Conservation (phyloP, 441 rosid genomes). For the Erysimum cheiri region DNA sequence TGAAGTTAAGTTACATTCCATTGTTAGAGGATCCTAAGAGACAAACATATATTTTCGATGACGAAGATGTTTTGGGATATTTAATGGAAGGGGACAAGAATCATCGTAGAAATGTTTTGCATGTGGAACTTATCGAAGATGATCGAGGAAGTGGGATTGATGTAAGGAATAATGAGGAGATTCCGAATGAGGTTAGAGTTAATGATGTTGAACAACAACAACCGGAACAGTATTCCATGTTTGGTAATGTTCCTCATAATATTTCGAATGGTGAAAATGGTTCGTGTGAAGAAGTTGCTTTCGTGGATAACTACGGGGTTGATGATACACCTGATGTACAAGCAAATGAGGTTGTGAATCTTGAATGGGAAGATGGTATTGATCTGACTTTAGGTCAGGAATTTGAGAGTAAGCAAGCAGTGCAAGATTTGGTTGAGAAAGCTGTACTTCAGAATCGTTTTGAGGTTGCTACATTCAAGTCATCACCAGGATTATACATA, state of each 20-base stretch:
- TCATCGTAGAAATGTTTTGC: background rate
- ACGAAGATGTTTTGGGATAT: slow-evolving; percentile 8
- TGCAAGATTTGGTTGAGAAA: background rate
- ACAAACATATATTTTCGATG: background rate
- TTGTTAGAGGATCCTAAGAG: background rate
- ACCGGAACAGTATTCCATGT: background rate
- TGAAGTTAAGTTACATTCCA: background rate
- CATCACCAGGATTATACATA: background rate
- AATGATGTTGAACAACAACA: background rate
- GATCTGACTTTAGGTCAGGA: background rate
- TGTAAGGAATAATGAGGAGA: background rate
- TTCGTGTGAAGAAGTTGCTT: background rate
- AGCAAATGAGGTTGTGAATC: background rate
- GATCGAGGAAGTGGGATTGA: background rate
- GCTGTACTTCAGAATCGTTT: background rate
- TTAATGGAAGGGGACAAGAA: background rate
- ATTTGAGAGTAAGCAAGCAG: background rate
- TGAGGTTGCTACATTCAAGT: background rate
- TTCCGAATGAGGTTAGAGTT: background rate
- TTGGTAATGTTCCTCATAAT: background rate
- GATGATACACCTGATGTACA: background rate
- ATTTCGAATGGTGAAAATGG: background rate
- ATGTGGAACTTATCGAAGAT: background rate
- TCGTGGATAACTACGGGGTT: background rate
- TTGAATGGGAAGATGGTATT: background rate